A percentile compares a stretch with the other conserved stretches of the same genome.
These are phyloP conservation scores for Prinsepia uniflora DNA, from an alignment of 306 rosid genomes.

Conservation along the genomic window DNA sequence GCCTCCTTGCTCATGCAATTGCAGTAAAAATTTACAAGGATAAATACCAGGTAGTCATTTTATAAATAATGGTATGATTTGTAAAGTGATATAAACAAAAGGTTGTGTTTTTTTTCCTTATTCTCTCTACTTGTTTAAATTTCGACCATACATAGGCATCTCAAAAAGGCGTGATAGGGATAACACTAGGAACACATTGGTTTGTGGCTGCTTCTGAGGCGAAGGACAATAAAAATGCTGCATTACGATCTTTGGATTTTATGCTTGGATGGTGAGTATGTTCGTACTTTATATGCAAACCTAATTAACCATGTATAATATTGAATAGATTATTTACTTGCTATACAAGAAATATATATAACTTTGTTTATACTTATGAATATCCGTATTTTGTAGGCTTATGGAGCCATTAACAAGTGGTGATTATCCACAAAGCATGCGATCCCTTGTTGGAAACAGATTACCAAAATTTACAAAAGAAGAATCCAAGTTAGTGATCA, in stretches of 20 bases:
- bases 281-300: too few species aligned
- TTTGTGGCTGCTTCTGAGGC: constrained; percentile 12
- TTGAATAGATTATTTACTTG: background rate
- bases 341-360: too few species aligned
- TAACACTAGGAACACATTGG: constrained; percentile 24
- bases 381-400: too few species aligned
- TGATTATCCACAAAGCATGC: constrained; percentile 49
- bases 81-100: background rate
- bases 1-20: constrained; percentile 57
- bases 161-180: constrained; percentile 31
- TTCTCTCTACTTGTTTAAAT: too few species aligned
- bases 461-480: constrained; percentile 47
- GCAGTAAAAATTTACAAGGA: constrained; percentile 43
- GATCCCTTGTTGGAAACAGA: constrained; percentile 36
- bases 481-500: constrained; percentile 37
- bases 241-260: constrained; percentile 24
- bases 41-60: constrained; percentile 28
- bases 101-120: too few species aligned
- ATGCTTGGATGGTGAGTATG: background rate
- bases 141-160: constrained; percentile 2
- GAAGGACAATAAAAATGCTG: constrained; percentile 13
- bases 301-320: background rate
- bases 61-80: background rate
- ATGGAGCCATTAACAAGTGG: constrained; percentile 57
- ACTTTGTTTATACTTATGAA: too few species aligned